Evolutionary conservation across 108 stramenopile species (phyloP).

Genomic region (Bacterosira constricta): DNA sequence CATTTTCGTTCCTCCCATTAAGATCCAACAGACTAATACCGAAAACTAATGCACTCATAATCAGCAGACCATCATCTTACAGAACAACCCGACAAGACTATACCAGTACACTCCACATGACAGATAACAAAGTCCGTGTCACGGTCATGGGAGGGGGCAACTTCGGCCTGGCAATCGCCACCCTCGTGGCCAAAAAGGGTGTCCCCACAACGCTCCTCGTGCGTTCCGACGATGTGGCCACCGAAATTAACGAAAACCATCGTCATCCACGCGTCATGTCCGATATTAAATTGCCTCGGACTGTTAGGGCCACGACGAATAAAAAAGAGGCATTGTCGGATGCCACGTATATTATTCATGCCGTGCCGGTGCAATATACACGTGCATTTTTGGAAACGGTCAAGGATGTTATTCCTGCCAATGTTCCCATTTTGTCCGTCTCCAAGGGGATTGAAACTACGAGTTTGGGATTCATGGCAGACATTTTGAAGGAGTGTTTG

Average conservation of each 20-base stretch:
- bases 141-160: constrained; percentile 96
- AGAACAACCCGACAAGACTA: too few species aligned
- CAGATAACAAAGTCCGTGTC: constrained; percentile 78
- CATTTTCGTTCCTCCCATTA: too few species aligned
- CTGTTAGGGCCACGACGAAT: constrained; percentile 85
- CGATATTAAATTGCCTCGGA: constrained; percentile 69
- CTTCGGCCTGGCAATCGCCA: constrained; percentile 93
- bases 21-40: too few species aligned
- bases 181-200: constrained; percentile 77
- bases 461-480: constrained; percentile 92
- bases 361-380: constrained; percentile 94
- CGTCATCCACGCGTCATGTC: constrained; percentile 89
- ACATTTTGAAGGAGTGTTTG: constrained; percentile 85
- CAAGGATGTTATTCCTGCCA: constrained; percentile 67
- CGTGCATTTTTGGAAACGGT: constrained; percentile 76
- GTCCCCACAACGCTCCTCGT: constrained; percentile 88
- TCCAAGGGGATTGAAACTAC: constrained; percentile 95
- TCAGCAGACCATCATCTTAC: too few species aligned
- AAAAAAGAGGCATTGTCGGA: constrained; percentile 76
- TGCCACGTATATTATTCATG: constrained; percentile 95
- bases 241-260: constrained; percentile 84
- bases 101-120: too few species aligned
- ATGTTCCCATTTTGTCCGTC: constrained; percentile 75
- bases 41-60: too few species aligned
- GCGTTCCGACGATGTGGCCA: constrained; percentile 75